Percentiles rank a stretch among this genome's conserved stretches.
Conservation (phyloP, 768 basidiomycete genomes). For the Hortiboletus flavorubellus region DNA sequence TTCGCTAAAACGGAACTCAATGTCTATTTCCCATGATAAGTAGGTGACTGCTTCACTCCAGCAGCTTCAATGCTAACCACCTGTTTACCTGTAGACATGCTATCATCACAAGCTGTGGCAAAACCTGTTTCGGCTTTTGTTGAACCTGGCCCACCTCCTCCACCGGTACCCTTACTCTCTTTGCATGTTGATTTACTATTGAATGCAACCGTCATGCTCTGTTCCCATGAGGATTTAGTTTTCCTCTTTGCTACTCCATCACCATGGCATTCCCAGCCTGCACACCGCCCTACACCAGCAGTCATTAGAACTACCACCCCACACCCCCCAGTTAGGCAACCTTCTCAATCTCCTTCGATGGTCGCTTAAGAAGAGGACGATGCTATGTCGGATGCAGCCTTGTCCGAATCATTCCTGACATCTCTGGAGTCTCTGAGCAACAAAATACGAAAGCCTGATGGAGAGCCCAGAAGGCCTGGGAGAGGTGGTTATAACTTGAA, state of each 20-base stretch:
- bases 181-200: background rate
- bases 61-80: no score
- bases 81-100: background rate
- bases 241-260: background rate
- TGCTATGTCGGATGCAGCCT: background rate
- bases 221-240: background rate
- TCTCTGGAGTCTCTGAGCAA: background rate
- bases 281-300: background rate
- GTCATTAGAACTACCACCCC: background rate
- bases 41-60: no score
- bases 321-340: background rate
- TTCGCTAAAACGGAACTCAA: no score
- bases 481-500: slow-evolving; percentile 9
- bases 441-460: slow-evolving; percentile 6
- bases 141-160: background rate
- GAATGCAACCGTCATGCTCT: background rate
- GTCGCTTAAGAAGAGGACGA: background rate
- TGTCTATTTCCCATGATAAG: no score
- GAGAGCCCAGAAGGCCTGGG: slow-evolving; percentile 4
- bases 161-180: background rate
- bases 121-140: background rate
- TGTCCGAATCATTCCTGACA: no score
- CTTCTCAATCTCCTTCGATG: background rate
- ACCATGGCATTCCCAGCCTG: background rate
- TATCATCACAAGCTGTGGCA: background rate